phyloP scores from a whole-genome alignment of 352 stramenopile genomes.

The Phytophthora fragariae region DNA sequence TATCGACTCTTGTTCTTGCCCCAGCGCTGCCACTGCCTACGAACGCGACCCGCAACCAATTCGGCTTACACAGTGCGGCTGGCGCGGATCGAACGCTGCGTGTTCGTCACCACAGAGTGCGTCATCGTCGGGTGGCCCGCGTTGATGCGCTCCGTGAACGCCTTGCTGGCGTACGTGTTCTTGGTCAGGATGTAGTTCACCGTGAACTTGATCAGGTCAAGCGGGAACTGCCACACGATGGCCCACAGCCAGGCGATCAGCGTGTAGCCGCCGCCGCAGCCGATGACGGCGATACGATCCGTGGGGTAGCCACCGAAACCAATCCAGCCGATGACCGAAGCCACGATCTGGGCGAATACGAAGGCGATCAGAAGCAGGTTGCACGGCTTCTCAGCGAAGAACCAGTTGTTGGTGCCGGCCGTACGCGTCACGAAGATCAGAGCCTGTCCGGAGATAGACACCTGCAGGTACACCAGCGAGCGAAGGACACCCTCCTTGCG shows the following conservation, averaged over 20 bases:
- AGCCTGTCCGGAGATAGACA: conserved; percentile 79
- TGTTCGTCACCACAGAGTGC: conserved; percentile 55
- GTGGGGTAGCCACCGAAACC: conserved; percentile 75
- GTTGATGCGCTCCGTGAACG: conserved; percentile 73
- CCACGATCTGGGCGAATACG: conserved; percentile 72
- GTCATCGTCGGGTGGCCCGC: conserved; percentile 49
- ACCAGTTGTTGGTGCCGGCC: conserved; percentile 80
- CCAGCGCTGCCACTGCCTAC: conserved; percentile 11
- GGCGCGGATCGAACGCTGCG: conserved; percentile 60
- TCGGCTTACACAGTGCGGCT: conserved; percentile 67
- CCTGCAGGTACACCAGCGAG: conserved; percentile 74
- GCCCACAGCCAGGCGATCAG: conserved; percentile 63
- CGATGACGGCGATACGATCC: conserved; percentile 68
- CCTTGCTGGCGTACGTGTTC: conserved; percentile 54
- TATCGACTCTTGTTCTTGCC: conserved; percentile 20
- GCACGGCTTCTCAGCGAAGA: conserved; percentile 71
- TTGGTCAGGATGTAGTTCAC: conserved; percentile 66
- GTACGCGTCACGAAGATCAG: conserved; percentile 83
- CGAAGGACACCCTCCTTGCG: conserved; percentile 75
- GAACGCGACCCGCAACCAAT: conserved; percentile 47
- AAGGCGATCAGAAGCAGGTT: conserved; percentile 74
- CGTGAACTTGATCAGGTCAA: conserved; percentile 68
- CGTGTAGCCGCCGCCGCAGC: conserved; percentile 58
- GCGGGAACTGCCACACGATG: conserved; percentile 64
- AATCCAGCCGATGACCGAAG: conserved; percentile 70